Evolutionary conservation across 495 filamentous ascomycete species (phyloP).

Genomic region (Diplogelasinospora grovesii): DNA sequence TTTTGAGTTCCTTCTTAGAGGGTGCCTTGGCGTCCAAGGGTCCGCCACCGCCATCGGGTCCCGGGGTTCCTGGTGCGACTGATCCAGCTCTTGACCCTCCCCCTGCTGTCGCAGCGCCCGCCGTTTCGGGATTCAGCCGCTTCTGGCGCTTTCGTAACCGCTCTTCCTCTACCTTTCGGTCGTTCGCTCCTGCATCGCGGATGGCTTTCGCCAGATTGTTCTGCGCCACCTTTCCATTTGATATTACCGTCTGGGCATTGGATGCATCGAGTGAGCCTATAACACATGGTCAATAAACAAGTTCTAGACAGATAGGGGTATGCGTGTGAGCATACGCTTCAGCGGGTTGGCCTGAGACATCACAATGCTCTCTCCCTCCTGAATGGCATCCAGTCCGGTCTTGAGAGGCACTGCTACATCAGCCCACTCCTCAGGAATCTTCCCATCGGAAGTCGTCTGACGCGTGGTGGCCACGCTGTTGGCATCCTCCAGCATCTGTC

Average conservation of each 20-base stretch:
- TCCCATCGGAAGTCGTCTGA: constrained; percentile 10
- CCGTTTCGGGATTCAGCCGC: constrained; percentile 37
- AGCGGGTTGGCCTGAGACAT: constrained; percentile 46
- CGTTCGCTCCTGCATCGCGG: constrained; percentile 25
- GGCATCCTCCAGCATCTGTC: constrained; percentile 11
- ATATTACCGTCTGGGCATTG: constrained; percentile 4
- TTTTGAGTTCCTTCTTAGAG: constrained; percentile 55
- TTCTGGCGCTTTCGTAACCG: constrained; percentile 42
- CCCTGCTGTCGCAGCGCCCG: too few species aligned
- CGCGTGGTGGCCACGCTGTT: constrained; percentile 5
- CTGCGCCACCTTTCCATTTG: constrained; percentile 18
- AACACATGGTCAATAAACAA: constrained; percentile 4
- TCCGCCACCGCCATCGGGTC: constrained; percentile 39
- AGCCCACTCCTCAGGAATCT: constrained; percentile 14
- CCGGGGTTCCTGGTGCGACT: constrained; percentile 43
- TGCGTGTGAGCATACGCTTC: constrained; percentile 47
- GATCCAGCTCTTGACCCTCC: constrained; percentile 38
- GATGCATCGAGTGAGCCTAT: constrained; percentile 20
- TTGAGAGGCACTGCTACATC: constrained; percentile 12
- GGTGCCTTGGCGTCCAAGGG: constrained; percentile 40
- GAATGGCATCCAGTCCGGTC: constrained; percentile 1
- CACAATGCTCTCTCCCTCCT: constrained; percentile 40
- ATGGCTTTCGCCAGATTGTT: constrained; percentile 34
- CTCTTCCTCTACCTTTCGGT: constrained; percentile 43
- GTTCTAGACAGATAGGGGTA: too few species aligned